Conservation (phyloP, 352 stramenopile species). For the Globisporangium radiosum region DNA sequence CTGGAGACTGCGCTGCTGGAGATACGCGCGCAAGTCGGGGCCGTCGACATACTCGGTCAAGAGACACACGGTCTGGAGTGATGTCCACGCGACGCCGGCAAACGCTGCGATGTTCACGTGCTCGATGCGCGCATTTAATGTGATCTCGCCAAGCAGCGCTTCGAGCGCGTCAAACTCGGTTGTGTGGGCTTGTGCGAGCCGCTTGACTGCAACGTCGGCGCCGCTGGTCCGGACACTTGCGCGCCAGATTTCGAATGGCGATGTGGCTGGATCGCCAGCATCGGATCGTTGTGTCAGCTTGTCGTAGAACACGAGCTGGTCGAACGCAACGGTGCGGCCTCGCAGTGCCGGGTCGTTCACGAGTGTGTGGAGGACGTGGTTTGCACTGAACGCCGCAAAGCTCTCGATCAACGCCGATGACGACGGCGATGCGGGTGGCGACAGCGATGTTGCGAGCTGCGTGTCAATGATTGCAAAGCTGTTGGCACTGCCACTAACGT, state of each 20-base stretch:
- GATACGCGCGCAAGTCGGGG: constrained; percentile 29
- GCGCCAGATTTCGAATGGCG: constrained; percentile 24
- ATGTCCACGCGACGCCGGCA: constrained; percentile 34
- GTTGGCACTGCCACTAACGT: neutral
- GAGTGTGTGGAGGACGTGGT: constrained; percentile 17
- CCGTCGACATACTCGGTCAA: constrained; percentile 38
- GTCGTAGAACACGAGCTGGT: constrained; percentile 22
- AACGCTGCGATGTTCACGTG: constrained; percentile 37
- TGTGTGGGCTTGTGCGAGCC: constrained; percentile 13
- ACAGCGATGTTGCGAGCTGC: neutral
- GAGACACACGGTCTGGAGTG: constrained; percentile 34
- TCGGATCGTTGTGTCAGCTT: constrained; percentile 16
- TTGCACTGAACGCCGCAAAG: constrained; percentile 13
- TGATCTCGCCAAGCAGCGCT: constrained; percentile 29
- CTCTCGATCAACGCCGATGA: constrained; percentile 15
- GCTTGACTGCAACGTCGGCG: constrained; percentile 32
- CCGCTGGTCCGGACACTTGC: constrained; percentile 17
- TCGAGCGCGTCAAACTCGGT: constrained; percentile 17
- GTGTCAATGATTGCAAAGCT: too few species aligned
- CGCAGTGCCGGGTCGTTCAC: constrained; percentile 18
- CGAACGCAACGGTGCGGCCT: constrained; percentile 22
- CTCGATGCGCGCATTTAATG: constrained; percentile 20
- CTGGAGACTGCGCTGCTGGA: constrained; percentile 15
- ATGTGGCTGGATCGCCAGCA: neutral
- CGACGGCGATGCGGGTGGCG: constrained; percentile 2